A percentile compares a stretch with the other conserved stretches of the same genome.
Conservation (phyloP, 2,329 filamentous ascomycete genomes). For the Verticillium albo-atrum region DNA sequence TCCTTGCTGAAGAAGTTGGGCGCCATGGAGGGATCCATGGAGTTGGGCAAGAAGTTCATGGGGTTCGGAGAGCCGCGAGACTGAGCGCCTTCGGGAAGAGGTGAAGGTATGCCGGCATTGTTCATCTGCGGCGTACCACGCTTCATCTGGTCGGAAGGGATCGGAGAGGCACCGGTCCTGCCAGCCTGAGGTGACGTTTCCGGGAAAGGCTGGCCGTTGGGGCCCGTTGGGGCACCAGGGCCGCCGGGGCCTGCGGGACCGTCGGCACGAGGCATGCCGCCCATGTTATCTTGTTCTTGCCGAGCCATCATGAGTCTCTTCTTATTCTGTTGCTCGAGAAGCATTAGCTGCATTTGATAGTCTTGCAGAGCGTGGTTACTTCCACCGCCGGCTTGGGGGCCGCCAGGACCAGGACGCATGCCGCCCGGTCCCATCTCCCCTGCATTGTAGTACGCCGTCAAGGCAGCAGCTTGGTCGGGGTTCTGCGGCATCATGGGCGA, state of each 20-base stretch:
- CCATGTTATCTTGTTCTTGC: conserved; percentile 66
- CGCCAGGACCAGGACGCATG: conserved; percentile 53
- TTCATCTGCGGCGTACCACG: conserved; percentile 71
- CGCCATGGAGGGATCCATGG: conserved; percentile 58
- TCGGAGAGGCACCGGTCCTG: conserved; percentile 68
- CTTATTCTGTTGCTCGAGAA: conserved; percentile 84
- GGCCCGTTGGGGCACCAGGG: conserved; percentile 48
- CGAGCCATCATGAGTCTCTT: conserved; percentile 80
- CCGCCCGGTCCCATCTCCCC: conserved; percentile 53
- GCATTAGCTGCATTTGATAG: conserved; percentile 86
- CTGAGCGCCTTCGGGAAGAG: conserved; percentile 63
- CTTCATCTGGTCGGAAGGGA: conserved; percentile 75
- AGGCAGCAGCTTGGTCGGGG: conserved; percentile 54
- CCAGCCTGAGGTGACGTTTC: conserved; percentile 67
- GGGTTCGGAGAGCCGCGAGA: conserved; percentile 62
- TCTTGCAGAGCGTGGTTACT: conserved; percentile 81
- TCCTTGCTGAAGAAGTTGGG: conserved; percentile 53
- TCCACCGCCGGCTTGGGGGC: conserved; percentile 42
- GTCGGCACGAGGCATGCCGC: conserved; percentile 44
- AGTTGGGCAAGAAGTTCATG: conserved; percentile 59
- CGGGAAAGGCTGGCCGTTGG: conserved; percentile 60
- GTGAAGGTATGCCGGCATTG: conserved; percentile 64
- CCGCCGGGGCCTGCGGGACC: conserved; percentile 48
- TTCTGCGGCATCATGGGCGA: conserved; percentile 78
- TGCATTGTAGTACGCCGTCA: conserved; percentile 60